A percentile compares a stretch with the other conserved stretches of the same genome.
These are phyloP conservation scores for Aspergillus clavatus DNA, from an alignment of 2,329 filamentous ascomycete genomes.

Conservation along the genomic window DNA sequence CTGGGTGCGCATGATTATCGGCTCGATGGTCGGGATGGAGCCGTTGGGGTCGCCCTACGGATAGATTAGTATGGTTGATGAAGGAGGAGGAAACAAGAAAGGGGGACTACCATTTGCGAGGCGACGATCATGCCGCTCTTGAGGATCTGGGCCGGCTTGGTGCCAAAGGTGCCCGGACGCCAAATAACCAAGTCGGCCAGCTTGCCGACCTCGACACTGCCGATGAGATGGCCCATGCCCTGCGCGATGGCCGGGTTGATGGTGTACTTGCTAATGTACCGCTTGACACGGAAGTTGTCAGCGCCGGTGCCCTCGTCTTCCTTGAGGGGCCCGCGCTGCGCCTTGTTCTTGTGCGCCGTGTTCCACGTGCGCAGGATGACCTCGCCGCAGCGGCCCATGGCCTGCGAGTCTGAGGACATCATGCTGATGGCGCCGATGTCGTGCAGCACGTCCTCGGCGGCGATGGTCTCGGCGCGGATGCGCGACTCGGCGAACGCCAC, in stretches of 20 bases:
- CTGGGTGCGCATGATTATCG: conserved; percentile 78
- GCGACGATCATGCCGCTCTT: conserved; percentile 85
- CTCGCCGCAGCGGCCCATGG: conserved; percentile 94
- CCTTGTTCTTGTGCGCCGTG: conserved; percentile 94
- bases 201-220: conserved; percentile 83
- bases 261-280: conserved; percentile 94
- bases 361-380: conserved; percentile 93
- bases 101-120: conserved; percentile 67
- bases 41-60: conserved; percentile 70
- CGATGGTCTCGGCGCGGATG: conserved; percentile 93
- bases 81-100: background rate
- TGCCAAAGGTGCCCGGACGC: conserved; percentile 79
- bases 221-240: conserved; percentile 81
- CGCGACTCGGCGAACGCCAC: conserved; percentile 92
- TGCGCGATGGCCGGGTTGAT: conserved; percentile 90
- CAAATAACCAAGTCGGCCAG: conserved; percentile 85
- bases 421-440: conserved; percentile 93
- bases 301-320: conserved; percentile 75
- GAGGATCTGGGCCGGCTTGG: conserved; percentile 73
- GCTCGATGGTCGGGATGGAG: conserved; percentile 83
- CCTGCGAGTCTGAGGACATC: conserved; percentile 94
- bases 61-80: background rate
- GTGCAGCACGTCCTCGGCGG: conserved; percentile 91
- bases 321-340: conserved; percentile 68
- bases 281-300: conserved; percentile 87